These are phyloP conservation scores for Phytophthora agathidicida DNA, from an alignment of 352 stramenopile genomes.

Conservation along the genomic window DNA sequence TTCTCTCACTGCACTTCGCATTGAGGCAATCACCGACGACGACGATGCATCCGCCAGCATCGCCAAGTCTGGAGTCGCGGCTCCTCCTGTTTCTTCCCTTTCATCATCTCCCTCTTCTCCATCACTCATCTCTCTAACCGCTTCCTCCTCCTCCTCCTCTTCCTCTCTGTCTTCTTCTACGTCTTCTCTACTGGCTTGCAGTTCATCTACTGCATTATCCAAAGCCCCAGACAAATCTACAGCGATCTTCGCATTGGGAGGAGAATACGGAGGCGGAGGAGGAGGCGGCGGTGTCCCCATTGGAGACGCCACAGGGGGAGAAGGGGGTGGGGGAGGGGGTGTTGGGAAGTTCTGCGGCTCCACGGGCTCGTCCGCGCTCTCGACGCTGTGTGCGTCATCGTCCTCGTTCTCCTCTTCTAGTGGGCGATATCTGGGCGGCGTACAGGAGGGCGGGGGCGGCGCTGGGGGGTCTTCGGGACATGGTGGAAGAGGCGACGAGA, in stretches of 20 bases:
- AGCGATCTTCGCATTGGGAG: constrained; percentile 48
- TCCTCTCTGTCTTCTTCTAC: constrained; percentile 19
- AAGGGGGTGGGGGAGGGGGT: constrained; percentile 50
- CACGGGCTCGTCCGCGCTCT: constrained; percentile 34
- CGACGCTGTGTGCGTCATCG: constrained; percentile 50
- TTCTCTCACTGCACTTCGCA: constrained; percentile 74
- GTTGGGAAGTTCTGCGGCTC: constrained; percentile 47
- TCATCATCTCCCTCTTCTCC: constrained; percentile 41
- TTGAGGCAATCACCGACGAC: constrained; percentile 69
- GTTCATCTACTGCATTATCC: constrained; percentile 13
- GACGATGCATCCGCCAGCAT: constrained; percentile 36
- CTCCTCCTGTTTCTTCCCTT: constrained; percentile 13
- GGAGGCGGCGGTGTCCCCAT: constrained; percentile 28
- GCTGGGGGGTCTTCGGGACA: constrained; percentile 74
- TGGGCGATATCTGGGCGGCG: constrained; percentile 73
- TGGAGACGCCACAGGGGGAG: constrained; percentile 37
- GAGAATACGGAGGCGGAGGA: constrained; percentile 67
- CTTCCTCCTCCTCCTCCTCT: constrained; percentile 15
- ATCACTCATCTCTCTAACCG: constrained; percentile 29
- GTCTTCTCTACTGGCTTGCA: constrained; percentile 8
- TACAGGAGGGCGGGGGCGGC: constrained; percentile 63
- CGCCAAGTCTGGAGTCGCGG: not conserved
- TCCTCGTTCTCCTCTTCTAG: constrained; percentile 59
- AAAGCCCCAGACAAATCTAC: constrained; percentile 36
- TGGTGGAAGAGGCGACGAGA: constrained; percentile 75